Conservation (phyloP, 1,284 basidiomycete species). For the Papiliotrema flavescens region DNA sequence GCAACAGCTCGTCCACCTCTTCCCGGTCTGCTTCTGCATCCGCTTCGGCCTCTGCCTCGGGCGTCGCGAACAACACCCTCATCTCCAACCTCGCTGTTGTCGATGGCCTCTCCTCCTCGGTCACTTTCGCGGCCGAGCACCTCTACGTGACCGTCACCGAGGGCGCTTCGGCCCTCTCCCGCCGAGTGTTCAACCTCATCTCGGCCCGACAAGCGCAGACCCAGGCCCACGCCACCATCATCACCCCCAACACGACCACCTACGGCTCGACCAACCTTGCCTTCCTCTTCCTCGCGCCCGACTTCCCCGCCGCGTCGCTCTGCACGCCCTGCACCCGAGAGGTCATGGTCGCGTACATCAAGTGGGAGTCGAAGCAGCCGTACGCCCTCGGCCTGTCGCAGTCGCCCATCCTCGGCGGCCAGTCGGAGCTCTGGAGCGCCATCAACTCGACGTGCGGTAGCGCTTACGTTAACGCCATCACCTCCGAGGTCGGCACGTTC, state of each 20-base stretch:
- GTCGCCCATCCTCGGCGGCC: conserved; percentile 64
- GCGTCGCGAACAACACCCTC: conserved; percentile 19
- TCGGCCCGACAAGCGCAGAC: conserved; percentile 24
- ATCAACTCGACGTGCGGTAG: conserved; percentile 54
- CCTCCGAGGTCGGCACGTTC: conserved; percentile 37
- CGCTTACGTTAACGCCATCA: conserved; percentile 44
- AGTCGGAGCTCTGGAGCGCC: conserved; percentile 62
- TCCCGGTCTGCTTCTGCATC: conserved; percentile 17
- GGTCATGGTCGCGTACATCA: conserved; percentile 69
- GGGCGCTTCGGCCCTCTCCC: conserved; percentile 21
- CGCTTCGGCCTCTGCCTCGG: conserved; percentile 10
- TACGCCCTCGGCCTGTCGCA: conserved; percentile 69
- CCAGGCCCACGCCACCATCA: conserved; percentile 35
- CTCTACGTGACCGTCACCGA: conserved; percentile 35
- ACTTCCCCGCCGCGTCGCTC: conserved; percentile 55
- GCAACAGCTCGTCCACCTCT: conserved; percentile 9
- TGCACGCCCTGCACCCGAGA: conserved; percentile 78
- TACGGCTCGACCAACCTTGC: conserved; percentile 63
- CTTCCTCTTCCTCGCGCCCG: conserved; percentile 70
- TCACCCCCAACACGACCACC: conserved; percentile 64
- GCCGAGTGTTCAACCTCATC: conserved; percentile 26
- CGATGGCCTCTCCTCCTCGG: conserved; percentile 20
- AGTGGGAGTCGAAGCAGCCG: conserved; percentile 64
- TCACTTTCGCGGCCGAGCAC: conserved; percentile 37
- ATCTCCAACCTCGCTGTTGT: conserved; percentile 16